Evolutionary conservation across 495 filamentous ascomycete genomes (phyloP), one percentile per base, ranked within the genome.

Genomic region (Sabuloglossum arenarium): DNA sequence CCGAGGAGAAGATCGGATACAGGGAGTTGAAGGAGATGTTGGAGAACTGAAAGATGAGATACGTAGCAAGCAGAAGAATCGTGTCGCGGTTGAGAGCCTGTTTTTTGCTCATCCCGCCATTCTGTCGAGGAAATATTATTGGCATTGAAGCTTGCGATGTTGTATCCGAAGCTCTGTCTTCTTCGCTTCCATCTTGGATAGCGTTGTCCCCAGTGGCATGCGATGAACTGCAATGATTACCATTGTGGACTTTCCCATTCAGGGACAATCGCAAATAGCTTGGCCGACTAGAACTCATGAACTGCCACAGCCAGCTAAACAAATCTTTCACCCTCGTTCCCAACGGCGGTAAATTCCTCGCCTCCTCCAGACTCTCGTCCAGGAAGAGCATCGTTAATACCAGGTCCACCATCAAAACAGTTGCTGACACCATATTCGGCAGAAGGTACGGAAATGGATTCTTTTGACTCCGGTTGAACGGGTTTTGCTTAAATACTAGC

Each of bases 21-120:
- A 96, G 72, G 23, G 85, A 85, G 63, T 88, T 91, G 73, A 87
- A 95, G 11, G 86, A 81, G 58, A 93, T 81, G 65, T 95, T 94
- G 54, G 81, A 78, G 27, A 96, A 73, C 54, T 93, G 86, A 64
- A 96, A 95, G 34, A 95, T 81, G 29, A 89, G 71, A 61, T 89
- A 94, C 1, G 88, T 90, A 29, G 76, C 63, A 10, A 96, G 76
- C 0, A 98, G 73, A 11, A 91, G 69, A 29, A 93, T 63, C 0
- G 88, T 95, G 53, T 90, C 84, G 8, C 84, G 78, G 58, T 82
- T 91, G 37, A 86, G 75, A 69, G 71, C 62, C 27, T 78, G 66
- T 8, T 65, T 62, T 6, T 61, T 60, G 16, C 59, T 27, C 54
- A 66, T 10, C 27, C 69, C 65, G 47, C 60, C 56, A 10, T 52